phyloP scores from a whole-genome alignment of 2,329 filamentous ascomycete species.

The Karstenula rhodostoma region DNA sequence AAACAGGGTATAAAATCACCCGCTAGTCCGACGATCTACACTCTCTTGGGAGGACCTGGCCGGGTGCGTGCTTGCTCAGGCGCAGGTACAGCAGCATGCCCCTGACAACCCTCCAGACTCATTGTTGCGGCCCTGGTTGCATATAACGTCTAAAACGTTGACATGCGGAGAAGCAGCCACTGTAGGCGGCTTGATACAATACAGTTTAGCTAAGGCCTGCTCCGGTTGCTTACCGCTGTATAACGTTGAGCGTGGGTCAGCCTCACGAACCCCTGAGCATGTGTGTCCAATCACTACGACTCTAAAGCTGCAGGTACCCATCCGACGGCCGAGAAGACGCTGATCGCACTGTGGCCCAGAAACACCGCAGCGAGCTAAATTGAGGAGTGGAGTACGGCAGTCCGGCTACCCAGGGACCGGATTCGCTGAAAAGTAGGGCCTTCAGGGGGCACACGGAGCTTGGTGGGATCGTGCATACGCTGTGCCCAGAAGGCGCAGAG shows the following conservation, averaged over 20 bases:
- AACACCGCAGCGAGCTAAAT: slow-evolving; percentile 10
- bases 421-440: slow-evolving; percentile 1
- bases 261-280: background rate
- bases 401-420: slow-evolving; percentile 14
- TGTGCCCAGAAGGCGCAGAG: slow-evolving; percentile 8
- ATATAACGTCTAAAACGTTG: background rate
- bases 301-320: slow-evolving; percentile 10
- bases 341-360: slow-evolving; percentile 10
- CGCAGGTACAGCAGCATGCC: background rate
- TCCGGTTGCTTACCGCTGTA: slow-evolving; percentile 7
- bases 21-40: slow-evolving; percentile 1
- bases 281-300: slow-evolving; percentile 8
- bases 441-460: slow-evolving; percentile 8
- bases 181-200: slow-evolving; percentile 1
- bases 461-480: slow-evolving; percentile 13
- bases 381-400: slow-evolving; percentile 16
- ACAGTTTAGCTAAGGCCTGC: slow-evolving; percentile 1
- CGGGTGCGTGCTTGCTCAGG: slow-evolving; percentile 8
- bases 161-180: slow-evolving; percentile 5
- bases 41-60: background rate
- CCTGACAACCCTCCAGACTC: background rate
- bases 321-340: slow-evolving; percentile 2
- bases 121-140: background rate
- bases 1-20: slow-evolving; percentile 5
- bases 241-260: slow-evolving; percentile 2